Percentiles rank a stretch among this genome's conserved stretches.
Conservation (phyloP, 148 eudicot species). For the Rhododendron ovatum region DNA sequence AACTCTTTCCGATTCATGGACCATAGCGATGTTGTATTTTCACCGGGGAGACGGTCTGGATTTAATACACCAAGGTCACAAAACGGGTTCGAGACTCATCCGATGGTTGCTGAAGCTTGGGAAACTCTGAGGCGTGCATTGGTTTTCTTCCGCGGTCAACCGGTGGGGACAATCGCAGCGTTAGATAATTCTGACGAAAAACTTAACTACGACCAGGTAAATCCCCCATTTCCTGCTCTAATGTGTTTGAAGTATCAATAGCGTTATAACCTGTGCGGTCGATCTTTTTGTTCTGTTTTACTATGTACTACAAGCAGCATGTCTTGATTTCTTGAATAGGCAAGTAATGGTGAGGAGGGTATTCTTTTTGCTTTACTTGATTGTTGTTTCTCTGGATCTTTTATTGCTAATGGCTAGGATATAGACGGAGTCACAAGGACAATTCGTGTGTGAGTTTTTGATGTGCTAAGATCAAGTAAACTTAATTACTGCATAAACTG, state of each 20-base stretch:
- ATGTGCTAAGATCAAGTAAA: background rate
- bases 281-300: background rate
- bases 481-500: background rate
- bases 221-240: background rate
- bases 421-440: background rate
- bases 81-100: conserved; percentile 61
- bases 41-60: conserved; percentile 57
- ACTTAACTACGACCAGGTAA: conserved; percentile 93
- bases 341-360: background rate
- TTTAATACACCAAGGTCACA: conserved; percentile 66
- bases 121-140: conserved; percentile 66
- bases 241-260: background rate
- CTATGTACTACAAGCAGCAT: background rate
- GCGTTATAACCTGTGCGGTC: background rate
- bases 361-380: background rate
- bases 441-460: background rate
- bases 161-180: conserved; percentile 97
- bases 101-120: conserved; percentile 86
- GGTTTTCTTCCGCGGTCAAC: conserved; percentile 82
- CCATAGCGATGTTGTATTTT: conserved; percentile 40
- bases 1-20: conserved; percentile 29
- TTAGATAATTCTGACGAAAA: conserved; percentile 72
- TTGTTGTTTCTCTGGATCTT: background rate
- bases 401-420: background rate
- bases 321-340: background rate